Conservation (phyloP, 2,329 filamentous ascomycete genomes). For the Monilinia fructicola region DNA sequence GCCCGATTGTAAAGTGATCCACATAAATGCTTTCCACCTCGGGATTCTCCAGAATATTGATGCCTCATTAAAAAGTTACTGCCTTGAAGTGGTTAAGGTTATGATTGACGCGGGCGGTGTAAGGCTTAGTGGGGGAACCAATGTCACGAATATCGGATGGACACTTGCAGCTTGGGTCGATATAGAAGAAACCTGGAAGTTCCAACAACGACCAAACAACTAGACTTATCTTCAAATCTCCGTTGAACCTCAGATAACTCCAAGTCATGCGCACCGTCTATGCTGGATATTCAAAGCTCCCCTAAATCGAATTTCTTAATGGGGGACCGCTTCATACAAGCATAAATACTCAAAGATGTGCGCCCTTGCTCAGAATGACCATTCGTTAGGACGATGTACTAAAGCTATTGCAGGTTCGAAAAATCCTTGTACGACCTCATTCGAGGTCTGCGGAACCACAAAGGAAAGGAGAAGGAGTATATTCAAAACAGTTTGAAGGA, state of each 20-base stretch:
- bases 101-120: conserved; percentile 9
- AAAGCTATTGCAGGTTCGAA: conserved; percentile 72
- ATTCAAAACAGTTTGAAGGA: conserved; percentile 91
- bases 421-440: conserved; percentile 99
- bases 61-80: conserved; percentile 3
- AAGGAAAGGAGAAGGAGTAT: conserved; percentile 92
- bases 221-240: background rate
- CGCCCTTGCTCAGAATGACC: conserved; percentile 11
- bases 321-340: conserved; percentile 14
- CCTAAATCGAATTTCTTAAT: conserved; percentile 19
- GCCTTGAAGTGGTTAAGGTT: background rate
- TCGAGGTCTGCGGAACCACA: conserved; percentile 89
- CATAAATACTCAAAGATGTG: conserved; percentile 25
- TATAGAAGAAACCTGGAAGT: background rate
- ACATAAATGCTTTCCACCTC: conserved; percentile 5
- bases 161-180: conserved; percentile 7
- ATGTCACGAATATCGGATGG: background rate
- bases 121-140: conserved; percentile 4
- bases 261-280: conserved; percentile 14
- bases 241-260: background rate
- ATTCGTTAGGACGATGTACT: conserved; percentile 12
- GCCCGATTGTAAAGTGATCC: background rate
- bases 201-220: background rate
- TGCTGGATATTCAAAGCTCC: conserved; percentile 5
- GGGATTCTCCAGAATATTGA: background rate